phyloP scores from a whole-genome alignment of 306 rosid genomes.

The Quercus ilex region DNA sequence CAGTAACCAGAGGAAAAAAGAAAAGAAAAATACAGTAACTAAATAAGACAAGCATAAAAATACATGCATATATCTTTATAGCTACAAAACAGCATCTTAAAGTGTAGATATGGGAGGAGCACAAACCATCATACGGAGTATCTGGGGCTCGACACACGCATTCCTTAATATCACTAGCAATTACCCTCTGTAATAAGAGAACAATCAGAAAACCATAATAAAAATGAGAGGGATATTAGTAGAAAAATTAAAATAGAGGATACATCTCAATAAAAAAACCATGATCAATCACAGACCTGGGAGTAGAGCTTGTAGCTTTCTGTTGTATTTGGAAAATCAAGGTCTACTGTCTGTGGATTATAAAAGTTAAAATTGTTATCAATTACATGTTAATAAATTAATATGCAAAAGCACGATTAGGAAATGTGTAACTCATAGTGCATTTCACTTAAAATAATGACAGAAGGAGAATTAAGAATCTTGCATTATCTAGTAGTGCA shows the following conservation, averaged over 20 bases:
- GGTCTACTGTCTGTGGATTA: slow-evolving; percentile 69
- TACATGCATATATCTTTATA: neutral
- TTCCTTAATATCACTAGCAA: slow-evolving; percentile 95
- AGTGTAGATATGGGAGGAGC: slow-evolving; percentile 14
- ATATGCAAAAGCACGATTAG: neutral
- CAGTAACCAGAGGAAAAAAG: neutral
- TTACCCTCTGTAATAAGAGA: slow-evolving; percentile 68
- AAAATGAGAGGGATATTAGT: neutral
- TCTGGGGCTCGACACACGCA: slow-evolving; percentile 99
- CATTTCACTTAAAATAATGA: neutral
- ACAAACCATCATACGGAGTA: slow-evolving; percentile 94
- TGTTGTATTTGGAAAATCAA: slow-evolving; percentile 86
- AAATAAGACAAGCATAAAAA: neutral
- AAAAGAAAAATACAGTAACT: neutral
- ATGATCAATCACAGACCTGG: slow-evolving; percentile 62
- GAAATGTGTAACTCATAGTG: neutral
- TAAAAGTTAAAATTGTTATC: slow-evolving; percentile 3
- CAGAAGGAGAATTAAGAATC: neutral
- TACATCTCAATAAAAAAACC: slow-evolving; percentile 18
- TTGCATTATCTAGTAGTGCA: neutral
- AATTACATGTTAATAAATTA: no score
- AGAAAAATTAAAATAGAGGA: neutral
- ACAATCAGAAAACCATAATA: slow-evolving; percentile 14
- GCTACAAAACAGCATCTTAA: slow-evolving; percentile 2
- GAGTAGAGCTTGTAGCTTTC: slow-evolving; percentile 92